Base-by-base conservation (phyloP, 2,329 filamentous ascomycete species). In the Cercospora brassicicola region DNA sequence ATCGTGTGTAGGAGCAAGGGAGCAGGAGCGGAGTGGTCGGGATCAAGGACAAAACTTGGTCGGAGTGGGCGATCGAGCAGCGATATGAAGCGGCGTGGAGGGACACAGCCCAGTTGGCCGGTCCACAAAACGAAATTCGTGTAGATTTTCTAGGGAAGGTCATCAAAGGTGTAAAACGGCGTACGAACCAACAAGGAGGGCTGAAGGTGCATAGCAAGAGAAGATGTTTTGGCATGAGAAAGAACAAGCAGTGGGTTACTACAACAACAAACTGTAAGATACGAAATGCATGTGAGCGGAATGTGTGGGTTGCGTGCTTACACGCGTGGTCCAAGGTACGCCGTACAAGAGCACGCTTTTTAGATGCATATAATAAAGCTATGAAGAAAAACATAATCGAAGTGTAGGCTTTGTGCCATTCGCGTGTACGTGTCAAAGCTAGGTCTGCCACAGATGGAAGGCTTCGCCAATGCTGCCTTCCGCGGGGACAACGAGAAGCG, bases 251-350 rank as follows among this genome's bases (percentile, higher is more conserved):
- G 53, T 55, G 39, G 48, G 26, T 53, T 31, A 23, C 11, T 28
- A 45, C 26, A 15, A 36, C 11, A 5, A 20, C 26, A 30, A 30
- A 59, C 28, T 65, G 64, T 65, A 65, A 48, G 62, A 59, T 65
- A 65, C 42, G 53, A 59, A 31, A 65, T 65, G 51, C 62, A 64
- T 65, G 31, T 48, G 62, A 65, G 62, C 62, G 45, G 20, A 59
- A 42, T 15, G 13, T 39, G 33, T n/a, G 33, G 39, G 23, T 36
- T 15, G 36, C 36, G 39, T 48, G 55, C 62, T 39, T 65, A 23
- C 33, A 26, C 36, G 36, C 31, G 62, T 42, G 31, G 23, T n/a
- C 23, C 23, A 64, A 39, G 62, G 62, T 33, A 59, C 53, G 62
- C 51, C 33, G 13, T n/a, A 39, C 33, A n/a, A 56, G 62, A 64